Conservation (phyloP, 768 basidiomycete genomes). For the Hypholoma sublateritium region DNA sequence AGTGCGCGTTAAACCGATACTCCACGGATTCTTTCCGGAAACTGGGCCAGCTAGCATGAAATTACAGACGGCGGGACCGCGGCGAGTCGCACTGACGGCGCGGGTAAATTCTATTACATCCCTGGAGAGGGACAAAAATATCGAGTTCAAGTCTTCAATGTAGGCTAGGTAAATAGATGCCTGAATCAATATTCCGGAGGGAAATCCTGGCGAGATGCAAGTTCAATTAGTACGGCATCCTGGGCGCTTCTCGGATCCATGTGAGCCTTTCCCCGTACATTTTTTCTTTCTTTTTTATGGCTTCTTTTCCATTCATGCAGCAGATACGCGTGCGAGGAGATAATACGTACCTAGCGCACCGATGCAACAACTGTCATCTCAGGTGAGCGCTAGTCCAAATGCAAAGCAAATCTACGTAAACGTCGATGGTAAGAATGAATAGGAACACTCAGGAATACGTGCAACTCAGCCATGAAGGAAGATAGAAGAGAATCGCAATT, state of each 20-base stretch:
- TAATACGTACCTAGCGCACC: too few species aligned
- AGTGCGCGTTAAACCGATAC: too few species aligned
- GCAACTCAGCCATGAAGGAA: not conserved
- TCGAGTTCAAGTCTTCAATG: too few species aligned
- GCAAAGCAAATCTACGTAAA: not conserved
- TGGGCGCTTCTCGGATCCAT: not conserved
- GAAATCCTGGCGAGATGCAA: too few species aligned
- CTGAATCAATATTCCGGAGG: too few species aligned
- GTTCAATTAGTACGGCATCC: not conserved
- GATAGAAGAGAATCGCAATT: not conserved
- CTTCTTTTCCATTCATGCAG: not conserved
- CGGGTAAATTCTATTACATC: not conserved
- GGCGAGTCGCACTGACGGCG: not conserved
- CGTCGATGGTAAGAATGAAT: not conserved
- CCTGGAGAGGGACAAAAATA: not conserved
- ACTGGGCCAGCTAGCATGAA: too few species aligned
- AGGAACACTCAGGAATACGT: not conserved
- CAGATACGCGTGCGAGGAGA: too few species aligned
- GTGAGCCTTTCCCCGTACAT: not conserved
- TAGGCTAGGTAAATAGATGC: too few species aligned
- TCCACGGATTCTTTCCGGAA: too few species aligned
- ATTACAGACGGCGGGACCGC: not conserved
- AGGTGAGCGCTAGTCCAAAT: too few species aligned
- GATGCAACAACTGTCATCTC: too few species aligned
- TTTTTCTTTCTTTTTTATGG: not conserved